Base-by-base conservation (phyloP, 768 basidiomycete species). In the Russula abietina region DNA sequence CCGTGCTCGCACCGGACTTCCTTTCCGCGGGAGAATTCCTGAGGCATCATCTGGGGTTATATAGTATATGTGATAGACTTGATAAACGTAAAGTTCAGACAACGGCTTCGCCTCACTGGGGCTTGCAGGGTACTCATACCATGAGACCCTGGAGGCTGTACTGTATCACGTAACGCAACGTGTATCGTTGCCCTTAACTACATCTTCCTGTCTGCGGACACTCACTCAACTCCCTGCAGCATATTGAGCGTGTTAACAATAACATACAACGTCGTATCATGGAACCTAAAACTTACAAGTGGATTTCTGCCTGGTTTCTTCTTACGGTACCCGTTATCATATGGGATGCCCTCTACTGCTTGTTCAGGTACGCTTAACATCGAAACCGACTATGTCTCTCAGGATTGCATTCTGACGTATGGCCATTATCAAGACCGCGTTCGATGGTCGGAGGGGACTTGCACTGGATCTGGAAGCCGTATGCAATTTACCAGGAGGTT, bases 391-490 rank as follows among this genome's bases (percentile, higher is more conserved):
- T 8, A 33, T 43, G 39, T 52, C 22, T 32, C 3, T n/a, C 28
- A 24, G 22, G 30, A 19, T 30, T 17, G 45, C 33, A 6, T 49
- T 56, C 30, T 64, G 50, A 55, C 32, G 46, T 51, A 7, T 19
- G 1, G 5, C 57, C 58, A 22, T 53, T 30, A 5, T 30, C 3
- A 62, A 92, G 92, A 41, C 93, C 93, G 22, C 82, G 91, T 24
- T 93, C 91, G 4, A 90, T 94, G 86, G 76, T 76, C 67, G 92
- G 90, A 0, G 93, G 93, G 2, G 91, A 94, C 73, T 77, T 94
- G 51, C 89, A 93, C 68, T 95, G 92, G 93, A 81, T 95, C 49
- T 96, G 93, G 93, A 77, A 81, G 62, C 91, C 91, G 2, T 95
- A 95, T 70, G 81, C 78, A 28, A 62, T 89, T 33, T 93, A 92